Percentiles rank a stretch among this genome's conserved stretches.
Conservation (phyloP, 1,139 yeast genomes). For the Suhomyces guaymorum region DNA sequence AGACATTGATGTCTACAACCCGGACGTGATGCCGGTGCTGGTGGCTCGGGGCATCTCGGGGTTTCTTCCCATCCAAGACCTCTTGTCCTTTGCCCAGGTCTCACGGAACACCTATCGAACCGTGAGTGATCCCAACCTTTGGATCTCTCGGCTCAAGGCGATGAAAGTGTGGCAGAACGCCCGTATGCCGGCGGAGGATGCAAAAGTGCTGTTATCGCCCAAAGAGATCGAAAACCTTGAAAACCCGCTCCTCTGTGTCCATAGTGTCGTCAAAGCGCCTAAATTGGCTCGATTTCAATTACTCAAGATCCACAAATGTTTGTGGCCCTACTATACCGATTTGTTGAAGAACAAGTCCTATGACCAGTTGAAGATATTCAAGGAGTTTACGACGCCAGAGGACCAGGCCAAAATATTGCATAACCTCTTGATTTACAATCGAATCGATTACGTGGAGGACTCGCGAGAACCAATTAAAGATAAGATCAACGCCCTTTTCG, state of each 20-base stretch:
- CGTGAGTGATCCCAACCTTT: slow-evolving; percentile 43
- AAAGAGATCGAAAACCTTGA: slow-evolving; percentile 3
- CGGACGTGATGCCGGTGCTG: slow-evolving; percentile 42
- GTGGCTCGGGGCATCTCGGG: slow-evolving; percentile 40
- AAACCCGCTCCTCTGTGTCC: slow-evolving; percentile 43
- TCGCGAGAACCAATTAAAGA: slow-evolving; percentile 40
- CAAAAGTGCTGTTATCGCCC: background rate
- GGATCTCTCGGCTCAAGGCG: slow-evolving; percentile 51
- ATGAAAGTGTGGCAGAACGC: slow-evolving; percentile 52
- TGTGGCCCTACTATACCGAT: slow-evolving; percentile 50
- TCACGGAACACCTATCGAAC: slow-evolving; percentile 42
- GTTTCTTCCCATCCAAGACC: slow-evolving; percentile 39
- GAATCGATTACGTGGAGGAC: slow-evolving; percentile 38
- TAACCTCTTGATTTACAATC: slow-evolving; percentile 41
- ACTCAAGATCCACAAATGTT: slow-evolving; percentile 40
- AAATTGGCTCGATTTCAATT: slow-evolving; percentile 47
- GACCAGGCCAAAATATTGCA: slow-evolving; percentile 49
- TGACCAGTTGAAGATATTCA: slow-evolving; percentile 50
- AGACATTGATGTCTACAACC: slow-evolving; percentile 49
- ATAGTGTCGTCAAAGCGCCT: slow-evolving; percentile 39
- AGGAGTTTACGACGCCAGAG: slow-evolving; percentile 48
- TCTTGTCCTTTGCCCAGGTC: slow-evolving; percentile 36
- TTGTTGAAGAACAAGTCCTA: slow-evolving; percentile 47
- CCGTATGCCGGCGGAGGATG: slow-evolving; percentile 9
- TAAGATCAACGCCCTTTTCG: slow-evolving; percentile 59